These are phyloP conservation scores for Abrus pulchellus DNA, from an alignment of 306 rosid genomes.

Conservation along the genomic window DNA sequence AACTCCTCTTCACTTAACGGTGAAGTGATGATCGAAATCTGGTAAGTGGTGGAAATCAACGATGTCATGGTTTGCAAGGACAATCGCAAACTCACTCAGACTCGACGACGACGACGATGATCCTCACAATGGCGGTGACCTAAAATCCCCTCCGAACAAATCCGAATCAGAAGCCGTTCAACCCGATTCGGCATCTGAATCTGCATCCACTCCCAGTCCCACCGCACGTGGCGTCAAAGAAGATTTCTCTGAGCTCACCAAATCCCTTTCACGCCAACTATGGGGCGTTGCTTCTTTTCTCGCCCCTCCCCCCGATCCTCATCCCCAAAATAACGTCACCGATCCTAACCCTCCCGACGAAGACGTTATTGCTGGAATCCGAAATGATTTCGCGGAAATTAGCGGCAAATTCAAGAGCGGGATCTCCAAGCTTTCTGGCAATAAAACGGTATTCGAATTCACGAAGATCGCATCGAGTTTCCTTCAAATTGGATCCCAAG, in stretches of 20 bases:
- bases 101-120: conserved; percentile 64
- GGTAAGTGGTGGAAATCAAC: conserved; percentile 44
- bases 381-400: conserved; percentile 90
- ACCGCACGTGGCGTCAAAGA: conserved; percentile 83
- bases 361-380: conserved; percentile 84
- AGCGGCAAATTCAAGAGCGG: conserved; percentile 81
- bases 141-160: conserved; percentile 47
- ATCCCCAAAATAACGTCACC: conserved; percentile 42
- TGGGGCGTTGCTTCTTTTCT: conserved; percentile 96
- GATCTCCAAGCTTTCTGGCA: conserved; percentile 79
- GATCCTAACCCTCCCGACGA: conserved; percentile 54
- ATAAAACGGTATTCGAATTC: conserved; percentile 75
- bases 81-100: conserved; percentile 88
- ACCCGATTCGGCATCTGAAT: conserved; percentile 47
- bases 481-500: conserved; percentile 77
- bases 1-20: not conserved
- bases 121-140: conserved; percentile 29
- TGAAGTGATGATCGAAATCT: conserved; percentile 38
- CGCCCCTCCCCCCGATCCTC: conserved; percentile 81
- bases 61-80: conserved; percentile 86
- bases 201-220: conserved; percentile 56
- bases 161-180: conserved; percentile 44
- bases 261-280: conserved; percentile 75
- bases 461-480: conserved; percentile 94
- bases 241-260: conserved; percentile 78